A percentile compares a stretch with the other conserved stretches of the same genome.
Conservation (phyloP, 345 rosid species). For the Acer saccharum region DNA sequence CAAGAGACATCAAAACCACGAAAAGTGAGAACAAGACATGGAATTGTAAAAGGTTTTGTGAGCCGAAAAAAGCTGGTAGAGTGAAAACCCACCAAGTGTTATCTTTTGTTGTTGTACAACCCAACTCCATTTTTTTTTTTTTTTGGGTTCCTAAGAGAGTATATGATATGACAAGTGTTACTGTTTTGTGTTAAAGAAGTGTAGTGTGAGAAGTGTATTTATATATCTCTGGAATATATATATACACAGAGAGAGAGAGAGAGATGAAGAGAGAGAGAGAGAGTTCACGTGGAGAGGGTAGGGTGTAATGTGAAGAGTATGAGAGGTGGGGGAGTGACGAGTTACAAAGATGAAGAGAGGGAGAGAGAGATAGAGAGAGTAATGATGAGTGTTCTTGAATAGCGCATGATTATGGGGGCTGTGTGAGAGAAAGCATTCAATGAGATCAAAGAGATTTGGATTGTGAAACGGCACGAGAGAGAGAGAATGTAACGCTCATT, state of each 20-base stretch:
- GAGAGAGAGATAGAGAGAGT: not conserved
- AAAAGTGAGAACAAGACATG: constrained; percentile 42
- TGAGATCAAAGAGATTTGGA: not conserved
- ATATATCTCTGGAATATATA: no score
- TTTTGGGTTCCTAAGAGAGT: not conserved
- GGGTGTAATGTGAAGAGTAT: no score
- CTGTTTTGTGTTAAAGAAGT: no score
- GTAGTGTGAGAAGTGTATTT: no score
- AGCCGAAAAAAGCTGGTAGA: constrained; percentile 58
- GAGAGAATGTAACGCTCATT: not conserved
- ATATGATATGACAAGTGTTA: no score
- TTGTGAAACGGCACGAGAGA: no score
- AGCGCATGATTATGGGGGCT: not conserved
- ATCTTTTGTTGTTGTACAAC: constrained; percentile 34
- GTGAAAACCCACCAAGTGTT: constrained; percentile 61
- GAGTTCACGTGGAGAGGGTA: not conserved
- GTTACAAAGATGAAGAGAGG: no score
- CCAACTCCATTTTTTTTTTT: constrained; percentile 23
- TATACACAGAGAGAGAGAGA: not conserved
- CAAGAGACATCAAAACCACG: constrained; percentile 34
- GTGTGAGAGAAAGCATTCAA: not conserved
- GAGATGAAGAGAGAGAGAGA: no score
- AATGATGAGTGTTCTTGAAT: not conserved
- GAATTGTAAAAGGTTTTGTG: constrained; percentile 32
- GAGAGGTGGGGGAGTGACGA: not conserved